Percentiles rank a stretch among this genome's conserved stretches.
Evolutionary conservation across 2,329 filamentous ascomycete genomes (phyloP).

Genomic region (Aureobasidium sp.): DNA sequence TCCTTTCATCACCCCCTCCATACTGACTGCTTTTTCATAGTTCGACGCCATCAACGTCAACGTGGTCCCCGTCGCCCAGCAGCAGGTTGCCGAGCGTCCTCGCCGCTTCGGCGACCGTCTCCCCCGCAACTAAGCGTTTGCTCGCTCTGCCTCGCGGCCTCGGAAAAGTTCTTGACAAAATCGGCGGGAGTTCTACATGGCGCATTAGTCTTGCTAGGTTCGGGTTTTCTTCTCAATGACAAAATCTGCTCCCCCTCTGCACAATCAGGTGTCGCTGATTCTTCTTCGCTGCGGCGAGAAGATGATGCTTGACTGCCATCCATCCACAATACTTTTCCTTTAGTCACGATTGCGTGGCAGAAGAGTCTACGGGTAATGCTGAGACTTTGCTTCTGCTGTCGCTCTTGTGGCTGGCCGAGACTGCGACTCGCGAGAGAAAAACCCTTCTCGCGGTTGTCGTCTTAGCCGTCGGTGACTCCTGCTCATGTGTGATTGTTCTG

Average conservation of each 20-base stretch:
- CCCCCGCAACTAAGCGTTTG: constrained; percentile 23
- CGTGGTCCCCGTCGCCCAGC: constrained; percentile 82
- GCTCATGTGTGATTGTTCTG: not conserved
- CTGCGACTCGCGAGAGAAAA: not conserved
- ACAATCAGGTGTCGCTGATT: constrained; percentile 84
- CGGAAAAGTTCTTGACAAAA: constrained; percentile 23
- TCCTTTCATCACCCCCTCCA: constrained; percentile 4
- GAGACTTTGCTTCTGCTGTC: constrained; percentile 2
- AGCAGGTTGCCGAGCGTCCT: constrained; percentile 75
- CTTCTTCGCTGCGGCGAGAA: constrained; percentile 26
- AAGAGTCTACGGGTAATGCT: not conserved
- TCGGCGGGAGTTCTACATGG: constrained; percentile 1
- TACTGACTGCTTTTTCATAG: constrained; percentile 40
- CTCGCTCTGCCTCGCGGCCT: constrained; percentile 20
- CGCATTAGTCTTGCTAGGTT: constrained; percentile 12
- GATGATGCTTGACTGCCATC: constrained; percentile 89
- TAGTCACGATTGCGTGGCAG: not conserved
- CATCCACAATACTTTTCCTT: constrained; percentile 25
- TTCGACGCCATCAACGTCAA: constrained; percentile 98
- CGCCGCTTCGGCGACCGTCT: constrained; percentile 67
- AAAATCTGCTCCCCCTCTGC: constrained; percentile 24
- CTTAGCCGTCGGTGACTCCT: not conserved
- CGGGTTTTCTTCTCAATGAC: constrained; percentile 1
- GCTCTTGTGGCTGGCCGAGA: not conserved
- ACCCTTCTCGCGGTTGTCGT: not conserved